Evolutionary conservation across 2,329 filamentous ascomycete species (phyloP), one percentile per base, ranked within the genome.

Genomic region (Apiospora phragmitis): DNA sequence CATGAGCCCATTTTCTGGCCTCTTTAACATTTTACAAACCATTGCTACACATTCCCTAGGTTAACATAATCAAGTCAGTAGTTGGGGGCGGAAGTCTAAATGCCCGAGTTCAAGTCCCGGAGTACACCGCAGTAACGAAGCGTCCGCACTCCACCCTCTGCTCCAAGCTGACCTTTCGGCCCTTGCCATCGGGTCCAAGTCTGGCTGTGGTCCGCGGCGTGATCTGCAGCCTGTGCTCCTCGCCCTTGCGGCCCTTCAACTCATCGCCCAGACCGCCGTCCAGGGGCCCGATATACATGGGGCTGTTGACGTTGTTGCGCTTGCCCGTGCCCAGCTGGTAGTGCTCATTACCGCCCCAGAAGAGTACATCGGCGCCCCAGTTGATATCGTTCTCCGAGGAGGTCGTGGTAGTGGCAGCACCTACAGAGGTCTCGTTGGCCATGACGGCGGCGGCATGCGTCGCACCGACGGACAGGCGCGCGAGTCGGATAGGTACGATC

Each of bases 281-380:
- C 55, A 95, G 81, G 18, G 94, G 92, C 42, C 90, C 89, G 69
- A 98, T 94, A 78, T 97, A 95, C 1, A 87, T 86, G 1, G 96
- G 96, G 16, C 87, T 86, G 68, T 89, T 89, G 12, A 93, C 79
- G 78, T 98, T 98, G 77, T 90, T 96, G 72, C 95, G 85, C 85
- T 93, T 97, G 38, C 96, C 95, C 0, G 93, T 98, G 16, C 96
- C 96, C 35, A 99, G 88, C 82, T 99, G 96, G 81, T 93, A 98
- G 79, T 92, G 89, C 83, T 98, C 95, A 77, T 98, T 99, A 69
- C 94, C 94, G 72, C 96, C 96, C 94, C 95, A 99, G 85, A 94
- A 97, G 1, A 98, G 80, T 41, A 95, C 91, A 79, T 98, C 96
- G 5, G 92, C 90, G 67, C 96, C 96, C 89, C 91, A 97, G 79